Conservation (phyloP, 2,329 filamentous ascomycete species). For the Graphilbum fragrans region DNA sequence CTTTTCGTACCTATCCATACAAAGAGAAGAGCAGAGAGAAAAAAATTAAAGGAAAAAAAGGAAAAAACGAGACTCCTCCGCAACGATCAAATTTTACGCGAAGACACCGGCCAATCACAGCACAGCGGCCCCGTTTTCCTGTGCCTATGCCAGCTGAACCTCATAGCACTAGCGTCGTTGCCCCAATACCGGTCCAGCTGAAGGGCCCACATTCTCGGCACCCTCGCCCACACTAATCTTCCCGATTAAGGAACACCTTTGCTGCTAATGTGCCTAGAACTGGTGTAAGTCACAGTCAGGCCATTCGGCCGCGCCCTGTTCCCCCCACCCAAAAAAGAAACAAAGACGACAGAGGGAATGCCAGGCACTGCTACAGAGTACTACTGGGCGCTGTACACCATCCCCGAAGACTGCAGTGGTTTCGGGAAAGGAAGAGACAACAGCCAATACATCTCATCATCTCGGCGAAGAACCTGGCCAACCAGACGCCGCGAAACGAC, state of each 20-base stretch:
- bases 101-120: constrained; percentile 4
- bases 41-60: not conserved
- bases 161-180: constrained; percentile 2
- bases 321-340: too few relatives aligned
- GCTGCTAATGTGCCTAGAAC: constrained; percentile 15
- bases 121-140: not conserved
- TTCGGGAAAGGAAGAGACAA: too few relatives aligned
- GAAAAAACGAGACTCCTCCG: not conserved
- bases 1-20: not conserved
- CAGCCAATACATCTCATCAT: too few relatives aligned
- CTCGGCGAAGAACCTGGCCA: too few relatives aligned
- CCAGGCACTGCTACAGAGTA: too few relatives aligned
- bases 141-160: constrained; percentile 9
- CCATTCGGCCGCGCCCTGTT: too few relatives aligned
- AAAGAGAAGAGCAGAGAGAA: not conserved
- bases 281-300: too few relatives aligned
- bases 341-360: too few relatives aligned
- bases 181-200: constrained; percentile 8
- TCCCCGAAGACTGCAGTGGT: too few relatives aligned
- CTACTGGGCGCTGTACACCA: too few relatives aligned
- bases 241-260: too few relatives aligned
- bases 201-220: constrained; percentile 7
- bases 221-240: not conserved
- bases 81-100: not conserved
- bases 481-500: too few relatives aligned